Evolutionary conservation across 1,139 yeast genomes (phyloP), one percentile per base, ranked within the genome.

Genomic region (Taphrina wiesneri): DNA sequence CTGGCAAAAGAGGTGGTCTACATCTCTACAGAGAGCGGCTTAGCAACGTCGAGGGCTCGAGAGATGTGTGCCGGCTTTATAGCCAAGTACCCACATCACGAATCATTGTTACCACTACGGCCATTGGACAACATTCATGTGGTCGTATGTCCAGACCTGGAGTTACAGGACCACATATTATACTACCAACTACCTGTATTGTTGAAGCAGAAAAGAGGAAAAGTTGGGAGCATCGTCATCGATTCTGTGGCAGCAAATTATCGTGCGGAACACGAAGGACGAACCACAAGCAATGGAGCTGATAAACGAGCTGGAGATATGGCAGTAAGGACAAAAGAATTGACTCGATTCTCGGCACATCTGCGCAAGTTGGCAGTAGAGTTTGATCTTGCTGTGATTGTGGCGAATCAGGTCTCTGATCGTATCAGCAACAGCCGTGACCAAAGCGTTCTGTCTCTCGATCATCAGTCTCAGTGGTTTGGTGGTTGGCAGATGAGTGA

Each of bases 161-260:
- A 88, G 65, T 81, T 83, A 59, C 91, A 88, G 72, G 90, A 89
- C 70, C 95, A 88, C 72, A 84, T 90, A 15, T 69, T 91, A 4
- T 81, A 79, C 69, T 86, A 87, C 23, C 96, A 89, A 72, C 76
- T 91, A 3, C 96, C 96, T 0, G 73, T 86, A 11, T 77, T 80
- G 32, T 74, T 81, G 54, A 51, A 46, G 39, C 30, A 46, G 25
- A 77, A 80, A 56, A 70, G 73, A 11, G 75, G 75, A 3, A 73
- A 77, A 1, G 79, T 85, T 1, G 86, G 83, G 53, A 72, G 88
- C 23, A 78, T 91, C 0, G 80, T 90, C 0, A 80, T 91, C 9
- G 97, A 91, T 75, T 88, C 96, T 43, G 85, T 91, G n/a, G 90
- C 96, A 0, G 95, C 90, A 70, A 96, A 90, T 74, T 78, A 87